Evolutionary conservation across 345 rosid species (phyloP), one percentile per base, ranked within the genome.

Genomic region (Hibiscus mutabilis): DNA sequence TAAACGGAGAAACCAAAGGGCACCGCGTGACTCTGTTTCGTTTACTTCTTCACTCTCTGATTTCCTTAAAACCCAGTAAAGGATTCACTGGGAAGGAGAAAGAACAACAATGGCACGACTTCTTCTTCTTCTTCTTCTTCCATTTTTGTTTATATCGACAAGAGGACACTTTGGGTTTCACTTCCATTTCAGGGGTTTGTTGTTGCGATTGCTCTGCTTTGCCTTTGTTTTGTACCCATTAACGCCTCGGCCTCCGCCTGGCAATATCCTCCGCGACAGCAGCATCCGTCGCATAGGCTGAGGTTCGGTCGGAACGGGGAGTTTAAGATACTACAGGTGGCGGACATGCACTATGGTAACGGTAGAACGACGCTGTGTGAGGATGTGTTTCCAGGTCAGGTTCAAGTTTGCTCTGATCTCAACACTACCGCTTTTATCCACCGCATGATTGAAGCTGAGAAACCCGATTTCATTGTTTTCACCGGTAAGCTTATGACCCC

Each of bases 291-390:
- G 62, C 76, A 52, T 58, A 80, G 37, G 65, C 87, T 91, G 76
- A 83, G 84, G 47, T 89, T 91, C 62, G 79, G 84, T 22, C 33
- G 6, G 8, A 71, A 77, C 40, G 94, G 98, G 31, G 73, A 84
- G 76, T 89, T 93, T 73, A 93, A 91, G 85, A 87, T 93, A 72
- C 87, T 93, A 69, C 97, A 91, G 79, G 90, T 87, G 49, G 95
- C 98, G 11, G 96, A 91, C 66, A 91, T 87, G 97, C 98, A 91
- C 84, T 94, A 76, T 53, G 98, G 85, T 4, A 42, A 84, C 37
- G 96, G 98, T 76, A 85, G 75, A 82, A 66, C 72, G 59, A 83
- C 95, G 5, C 76, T 75, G 33, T 90, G 94, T 70, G 13, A 53
- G 63, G 79, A 91, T 67, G 92, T 90, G 9, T 67, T 85, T 9